Evolutionary conservation across 345 rosid genomes (phyloP).

Genomic region (Murraya paniculata): DNA sequence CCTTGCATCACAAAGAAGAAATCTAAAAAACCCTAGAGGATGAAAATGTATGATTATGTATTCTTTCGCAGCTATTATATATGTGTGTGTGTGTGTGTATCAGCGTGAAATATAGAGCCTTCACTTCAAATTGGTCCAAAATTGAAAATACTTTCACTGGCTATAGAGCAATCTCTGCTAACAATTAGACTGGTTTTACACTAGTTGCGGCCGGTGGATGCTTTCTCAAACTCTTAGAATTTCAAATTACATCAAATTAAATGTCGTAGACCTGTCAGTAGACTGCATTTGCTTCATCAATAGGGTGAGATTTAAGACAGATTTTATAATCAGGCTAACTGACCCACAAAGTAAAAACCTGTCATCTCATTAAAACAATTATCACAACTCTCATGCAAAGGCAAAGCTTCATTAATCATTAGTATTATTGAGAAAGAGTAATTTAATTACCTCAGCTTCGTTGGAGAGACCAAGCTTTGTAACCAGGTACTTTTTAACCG

Average conservation of each 20-base stretch:
- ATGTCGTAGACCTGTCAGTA: neutral
- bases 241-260: neutral
- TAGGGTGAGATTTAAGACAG: neutral
- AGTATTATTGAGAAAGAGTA: neutral
- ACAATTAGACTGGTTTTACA: neutral
- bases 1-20: no score
- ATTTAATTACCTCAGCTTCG: conserved; percentile 36
- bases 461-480: conserved; percentile 42
- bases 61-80: no score
- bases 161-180: neutral
- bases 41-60: no score
- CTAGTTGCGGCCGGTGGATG: no score
- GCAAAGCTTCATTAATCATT: conserved; percentile 15
- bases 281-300: neutral
- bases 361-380: conserved; percentile 13
- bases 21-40: no score
- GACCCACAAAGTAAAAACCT: conserved; percentile 2
- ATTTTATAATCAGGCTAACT: neutral
- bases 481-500: conserved; percentile 40
- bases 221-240: neutral
- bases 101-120: neutral
- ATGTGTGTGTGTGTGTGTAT: no score
- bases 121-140: neutral
- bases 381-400: conserved; percentile 20
- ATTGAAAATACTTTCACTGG: neutral